Conservation (phyloP, 1,284 basidiomycete genomes). For the Caloboletus inedulis region DNA sequence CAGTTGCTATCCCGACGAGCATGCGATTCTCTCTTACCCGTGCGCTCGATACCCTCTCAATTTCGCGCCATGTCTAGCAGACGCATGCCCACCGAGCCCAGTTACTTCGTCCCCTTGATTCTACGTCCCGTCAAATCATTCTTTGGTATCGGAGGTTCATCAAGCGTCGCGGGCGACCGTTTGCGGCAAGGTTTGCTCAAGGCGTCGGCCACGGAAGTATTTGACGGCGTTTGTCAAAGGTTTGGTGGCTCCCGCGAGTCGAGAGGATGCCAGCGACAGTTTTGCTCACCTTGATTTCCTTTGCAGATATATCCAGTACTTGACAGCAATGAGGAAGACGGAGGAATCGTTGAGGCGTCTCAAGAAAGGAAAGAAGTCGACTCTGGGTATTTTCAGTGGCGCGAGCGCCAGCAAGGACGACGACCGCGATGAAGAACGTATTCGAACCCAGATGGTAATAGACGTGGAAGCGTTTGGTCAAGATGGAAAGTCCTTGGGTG, state of each 20-base stretch:
- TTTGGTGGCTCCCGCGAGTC: constrained; percentile 30
- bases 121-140: constrained; percentile 80
- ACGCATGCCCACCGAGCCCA: constrained; percentile 68
- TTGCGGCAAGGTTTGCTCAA: constrained; percentile 55
- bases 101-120: constrained; percentile 80
- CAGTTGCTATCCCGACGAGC: constrained; percentile 73
- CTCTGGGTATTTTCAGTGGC: constrained; percentile 75
- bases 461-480: constrained; percentile 81
- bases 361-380: constrained; percentile 79
- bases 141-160: constrained; percentile 57
- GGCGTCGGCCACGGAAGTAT: constrained; percentile 61
- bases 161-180: constrained; percentile 53
- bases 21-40: constrained; percentile 81
- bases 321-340: constrained; percentile 84
- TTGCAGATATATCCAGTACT: constrained; percentile 63
- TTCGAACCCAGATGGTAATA: constrained; percentile 80
- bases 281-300: not conserved
- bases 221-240: constrained; percentile 73
- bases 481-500: constrained; percentile 70
- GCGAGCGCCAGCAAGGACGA: constrained; percentile 51
- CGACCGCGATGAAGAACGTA: constrained; percentile 73
- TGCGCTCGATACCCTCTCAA: constrained; percentile 85
- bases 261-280: not conserved
- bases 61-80: constrained; percentile 80
- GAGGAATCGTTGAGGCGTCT: constrained; percentile 83